Evolutionary conservation across 495 filamentous ascomycete genomes (phyloP).

Genomic region (Acidiella bohemica): DNA sequence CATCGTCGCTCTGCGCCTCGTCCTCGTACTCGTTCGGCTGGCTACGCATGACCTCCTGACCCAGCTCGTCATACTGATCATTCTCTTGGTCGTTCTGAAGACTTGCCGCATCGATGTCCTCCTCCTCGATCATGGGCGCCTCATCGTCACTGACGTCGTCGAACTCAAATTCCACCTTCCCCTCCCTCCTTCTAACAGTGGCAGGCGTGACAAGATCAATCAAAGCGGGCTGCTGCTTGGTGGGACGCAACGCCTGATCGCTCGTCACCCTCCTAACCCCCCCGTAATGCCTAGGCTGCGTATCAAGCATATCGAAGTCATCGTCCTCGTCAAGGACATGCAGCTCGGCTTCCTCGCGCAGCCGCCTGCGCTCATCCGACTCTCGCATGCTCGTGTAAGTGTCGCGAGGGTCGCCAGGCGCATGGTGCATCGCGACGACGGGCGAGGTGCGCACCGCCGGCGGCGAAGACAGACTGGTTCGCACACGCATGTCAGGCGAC

Average conservation of each 20-base stretch:
- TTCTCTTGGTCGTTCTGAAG: conserved; percentile 1
- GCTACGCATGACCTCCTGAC: conserved; percentile 15
- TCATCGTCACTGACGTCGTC: conserved; percentile 1
- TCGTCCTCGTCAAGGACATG: neutral
- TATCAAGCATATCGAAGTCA: conserved; percentile 1
- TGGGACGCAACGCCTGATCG: conserved; percentile 8
- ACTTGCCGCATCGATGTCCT: neutral
- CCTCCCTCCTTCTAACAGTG: neutral
- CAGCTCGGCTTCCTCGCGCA: conserved; percentile 9
- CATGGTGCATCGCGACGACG: conserved; percentile 12
- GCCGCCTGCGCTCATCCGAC: conserved; percentile 23
- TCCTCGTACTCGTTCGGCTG: too few species aligned
- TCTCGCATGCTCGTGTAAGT: conserved; percentile 29
- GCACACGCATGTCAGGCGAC: conserved; percentile 27
- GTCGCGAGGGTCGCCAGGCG: conserved; percentile 25
- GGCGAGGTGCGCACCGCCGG: conserved; percentile 23
- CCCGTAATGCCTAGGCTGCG: conserved; percentile 1
- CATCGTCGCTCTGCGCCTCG: conserved; percentile 3
- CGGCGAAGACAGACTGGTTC: conserved; percentile 23
- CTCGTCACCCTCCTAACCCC: conserved; percentile 10
- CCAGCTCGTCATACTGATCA: conserved; percentile 23
- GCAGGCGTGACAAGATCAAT: conserved; percentile 16
- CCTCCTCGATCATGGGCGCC: conserved; percentile 9
- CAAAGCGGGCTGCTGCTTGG: conserved; percentile 7
- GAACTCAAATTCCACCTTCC: neutral